Evolutionary conservation across 495 filamentous ascomycete genomes (phyloP), one percentile per base, ranked within the genome.

Genomic region (Tuber microsphaerosporum): DNA sequence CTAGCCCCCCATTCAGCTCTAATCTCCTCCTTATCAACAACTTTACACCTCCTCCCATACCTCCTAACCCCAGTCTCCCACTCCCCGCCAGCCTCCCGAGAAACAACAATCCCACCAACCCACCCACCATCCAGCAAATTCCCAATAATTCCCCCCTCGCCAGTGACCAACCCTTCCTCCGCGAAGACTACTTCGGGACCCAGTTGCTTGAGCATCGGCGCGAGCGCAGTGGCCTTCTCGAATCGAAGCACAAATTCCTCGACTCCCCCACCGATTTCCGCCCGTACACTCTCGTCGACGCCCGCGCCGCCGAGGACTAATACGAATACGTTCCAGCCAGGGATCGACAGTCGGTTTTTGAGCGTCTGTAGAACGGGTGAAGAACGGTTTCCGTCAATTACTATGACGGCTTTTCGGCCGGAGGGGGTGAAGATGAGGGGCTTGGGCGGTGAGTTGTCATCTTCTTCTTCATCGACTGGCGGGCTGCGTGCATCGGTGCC

Each of bases 181-280:
- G 81, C 76, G 70, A 79, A 82, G 20, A 82, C 80, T 14, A 51
- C 39, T 61, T 81, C 79, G 26, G 79, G 79, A 12, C 71, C 74
- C 37, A 82, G 34, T 26, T 82, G 80, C 42, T 77, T 81, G 45
- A 81, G 48, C 56, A 81, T 70, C 46, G 80, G 76, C 46, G 79
- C n/a, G 34, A 82, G 56, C 10, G 75, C 74, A 14, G 16, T 16
- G 17, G 74, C 72, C 44, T 72, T 31, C 70, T 71, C 79, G 42
- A 65, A 65, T 26, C 56, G 56, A 34, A 65, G 56, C 10, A 65
- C 56, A 65, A 65, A 65, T 65, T 65, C 56, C 16, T 65, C 56
- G 17, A 65, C 56, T 34, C 56, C 56, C 6, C 56, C 56, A 65
- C 56, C 56, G 31, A 65, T 65, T 65, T 34, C 56, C 4, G 14